Evolutionary conservation across 169 alveolate species (phyloP).

Genomic region (Perkinsus olseni): DNA sequence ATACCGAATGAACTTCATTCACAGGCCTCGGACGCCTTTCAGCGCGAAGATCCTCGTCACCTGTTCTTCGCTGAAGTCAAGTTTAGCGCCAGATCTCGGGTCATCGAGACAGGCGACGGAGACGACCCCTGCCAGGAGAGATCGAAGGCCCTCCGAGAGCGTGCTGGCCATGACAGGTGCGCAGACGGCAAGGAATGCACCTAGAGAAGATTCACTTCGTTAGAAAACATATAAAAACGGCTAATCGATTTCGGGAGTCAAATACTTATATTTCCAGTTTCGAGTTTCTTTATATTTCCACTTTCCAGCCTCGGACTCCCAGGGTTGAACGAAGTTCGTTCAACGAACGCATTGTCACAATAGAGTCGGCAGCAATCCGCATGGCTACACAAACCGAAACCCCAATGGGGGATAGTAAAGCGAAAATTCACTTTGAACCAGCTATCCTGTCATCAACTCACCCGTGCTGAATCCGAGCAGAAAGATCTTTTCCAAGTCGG

Average conservation of each 20-base stretch:
- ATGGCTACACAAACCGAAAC: too few species aligned
- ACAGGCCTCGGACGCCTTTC: too few species aligned
- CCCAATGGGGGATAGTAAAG: too few species aligned
- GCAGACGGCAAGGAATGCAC: background rate
- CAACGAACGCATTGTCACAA: too few species aligned
- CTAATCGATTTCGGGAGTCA: background rate
- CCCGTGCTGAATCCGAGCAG: background rate
- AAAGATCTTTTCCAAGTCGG: background rate
- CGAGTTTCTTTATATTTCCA: too few species aligned
- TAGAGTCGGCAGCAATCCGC: too few species aligned
- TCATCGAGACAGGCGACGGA: background rate
- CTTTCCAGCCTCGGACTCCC: too few species aligned
- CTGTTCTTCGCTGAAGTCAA: background rate
- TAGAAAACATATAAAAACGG: background rate
- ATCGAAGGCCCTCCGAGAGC: background rate
- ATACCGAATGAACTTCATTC: background rate
- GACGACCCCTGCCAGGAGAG: background rate
- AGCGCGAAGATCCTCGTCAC: background rate
- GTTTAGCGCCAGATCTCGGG: background rate
- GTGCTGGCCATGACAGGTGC: background rate
- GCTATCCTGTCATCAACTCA: background rate
- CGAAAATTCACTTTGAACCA: too few species aligned
- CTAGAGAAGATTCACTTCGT: background rate
- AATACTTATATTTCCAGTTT: too few species aligned
- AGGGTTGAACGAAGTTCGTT: too few species aligned